phyloP scores from a whole-genome alignment of 805 yeast genomes.

The Candida michaelii region DNA sequence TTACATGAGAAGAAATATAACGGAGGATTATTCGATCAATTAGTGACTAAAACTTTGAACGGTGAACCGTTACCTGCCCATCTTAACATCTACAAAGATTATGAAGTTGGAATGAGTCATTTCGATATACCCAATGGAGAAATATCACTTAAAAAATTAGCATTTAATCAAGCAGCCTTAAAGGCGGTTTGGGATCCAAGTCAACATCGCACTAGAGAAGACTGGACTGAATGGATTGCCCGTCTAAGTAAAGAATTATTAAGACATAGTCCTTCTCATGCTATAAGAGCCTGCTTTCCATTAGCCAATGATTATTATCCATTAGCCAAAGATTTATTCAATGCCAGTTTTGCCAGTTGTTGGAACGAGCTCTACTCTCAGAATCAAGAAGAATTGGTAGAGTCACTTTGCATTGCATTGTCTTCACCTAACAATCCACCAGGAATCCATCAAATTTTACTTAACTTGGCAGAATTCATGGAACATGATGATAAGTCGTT shows the following conservation, averaged over 20 bases:
- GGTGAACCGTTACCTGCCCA: conserved; percentile 86
- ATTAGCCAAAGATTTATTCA: conserved; percentile 85
- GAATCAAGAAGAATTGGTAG: conserved; percentile 85
- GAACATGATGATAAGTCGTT: conserved; percentile 95
- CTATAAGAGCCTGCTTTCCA: conserved; percentile 88
- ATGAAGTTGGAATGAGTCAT: conserved; percentile 36
- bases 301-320: conserved; percentile 87
- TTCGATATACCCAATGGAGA: conserved; percentile 62
- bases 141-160: conserved; percentile 69
- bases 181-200: conserved; percentile 90
- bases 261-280: conserved; percentile 92
- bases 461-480: conserved; percentile 92
- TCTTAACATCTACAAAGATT: conserved; percentile 66
- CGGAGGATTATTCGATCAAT: conserved; percentile 73
- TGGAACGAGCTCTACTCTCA: conserved; percentile 91
- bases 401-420: conserved; percentile 80
- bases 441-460: conserved; percentile 85
- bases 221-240: conserved; percentile 98
- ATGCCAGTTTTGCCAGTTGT: conserved; percentile 91
- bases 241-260: conserved; percentile 80
- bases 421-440: conserved; percentile 93
- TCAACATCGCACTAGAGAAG: conserved; percentile 86
- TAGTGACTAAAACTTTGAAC: conserved; percentile 72
- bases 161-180: conserved; percentile 62
- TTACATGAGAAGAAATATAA: conserved; percentile 63